Percentiles rank a stretch among this genome's conserved stretches.
Conservation (phyloP, 2,329 filamentous ascomycete genomes). For the Tolypocladium capitatum region DNA sequence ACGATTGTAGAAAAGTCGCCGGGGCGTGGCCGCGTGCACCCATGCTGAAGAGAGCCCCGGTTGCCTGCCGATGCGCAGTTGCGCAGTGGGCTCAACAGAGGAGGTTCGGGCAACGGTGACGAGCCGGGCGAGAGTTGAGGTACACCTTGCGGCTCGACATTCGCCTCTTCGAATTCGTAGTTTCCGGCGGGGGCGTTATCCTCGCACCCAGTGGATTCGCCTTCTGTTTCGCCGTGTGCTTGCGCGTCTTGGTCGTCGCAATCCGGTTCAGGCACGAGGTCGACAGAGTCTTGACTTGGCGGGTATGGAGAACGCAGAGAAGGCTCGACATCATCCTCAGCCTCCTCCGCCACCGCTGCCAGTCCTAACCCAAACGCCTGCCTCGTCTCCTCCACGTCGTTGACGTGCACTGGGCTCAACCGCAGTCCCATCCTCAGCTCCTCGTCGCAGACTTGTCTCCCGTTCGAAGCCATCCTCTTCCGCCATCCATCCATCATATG, state of each 20-base stretch:
- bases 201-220: conserved; percentile 26
- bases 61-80: conserved; percentile 40
- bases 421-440: conserved; percentile 56
- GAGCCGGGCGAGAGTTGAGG: conserved; percentile 20
- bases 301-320: conserved; percentile 16
- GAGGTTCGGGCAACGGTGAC: conserved; percentile 32
- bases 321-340: conserved; percentile 17
- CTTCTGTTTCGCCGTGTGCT: background rate
- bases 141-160: conserved; percentile 16
- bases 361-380: conserved; percentile 25
- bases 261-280: conserved; percentile 10
- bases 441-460: conserved; percentile 55
- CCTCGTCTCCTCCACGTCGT: conserved; percentile 34
- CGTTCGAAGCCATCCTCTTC: conserved; percentile 59
- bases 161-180: conserved; percentile 26
- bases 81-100: conserved; percentile 36
- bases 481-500: conserved; percentile 88
- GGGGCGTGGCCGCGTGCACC: conserved; percentile 16
- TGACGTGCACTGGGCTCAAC: conserved; percentile 44
- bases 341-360: conserved; percentile 34
- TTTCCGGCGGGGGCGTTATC: conserved; percentile 32
- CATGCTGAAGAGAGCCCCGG: conserved; percentile 15
- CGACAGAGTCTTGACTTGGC: conserved; percentile 5
- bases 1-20: conserved; percentile 31
- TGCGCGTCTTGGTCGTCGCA: conserved; percentile 16